Evolutionary conservation across 108 stramenopile species (phyloP).

Genomic region (Cyclostephanos invisitatus): DNA sequence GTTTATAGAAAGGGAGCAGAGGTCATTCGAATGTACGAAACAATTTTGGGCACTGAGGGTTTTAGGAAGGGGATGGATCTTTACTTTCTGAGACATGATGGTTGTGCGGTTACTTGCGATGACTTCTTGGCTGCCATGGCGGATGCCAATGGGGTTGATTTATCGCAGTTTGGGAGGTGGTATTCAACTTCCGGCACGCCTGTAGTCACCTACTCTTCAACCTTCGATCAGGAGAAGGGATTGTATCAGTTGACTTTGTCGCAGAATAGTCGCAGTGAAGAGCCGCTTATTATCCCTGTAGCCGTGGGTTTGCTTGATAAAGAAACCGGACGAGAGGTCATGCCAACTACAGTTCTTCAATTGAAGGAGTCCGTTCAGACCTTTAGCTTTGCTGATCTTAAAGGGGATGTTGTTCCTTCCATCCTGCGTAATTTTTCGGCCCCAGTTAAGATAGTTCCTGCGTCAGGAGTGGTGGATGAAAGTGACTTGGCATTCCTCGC

Average conservation of each 20-base stretch:
- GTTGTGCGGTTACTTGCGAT: slow-evolving; percentile 78
- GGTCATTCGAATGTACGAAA: slow-evolving; percentile 79
- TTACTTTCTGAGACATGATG: slow-evolving; percentile 77
- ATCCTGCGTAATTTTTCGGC: slow-evolving; percentile 72
- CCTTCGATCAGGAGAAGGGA: slow-evolving; percentile 40
- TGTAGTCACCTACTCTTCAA: slow-evolving; percentile 37
- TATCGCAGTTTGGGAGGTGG: slow-evolving; percentile 64
- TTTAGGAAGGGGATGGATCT: slow-evolving; percentile 60
- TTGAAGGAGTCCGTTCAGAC: slow-evolving; percentile 60
- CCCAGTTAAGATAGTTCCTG: slow-evolving; percentile 63
- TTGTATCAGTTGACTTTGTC: slow-evolving; percentile 51
- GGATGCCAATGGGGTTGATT: slow-evolving; percentile 60
- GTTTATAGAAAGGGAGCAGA: slow-evolving; percentile 75
- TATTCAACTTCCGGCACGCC: slow-evolving; percentile 80
- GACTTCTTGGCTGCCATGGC: slow-evolving; percentile 80
- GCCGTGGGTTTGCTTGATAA: slow-evolving; percentile 60
- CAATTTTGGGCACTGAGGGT: slow-evolving; percentile 62
- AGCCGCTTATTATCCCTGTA: slow-evolving; percentile 74
- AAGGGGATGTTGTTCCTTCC: slow-evolving; percentile 56
- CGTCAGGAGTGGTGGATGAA: slow-evolving; percentile 57
- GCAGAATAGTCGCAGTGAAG: slow-evolving; percentile 49
- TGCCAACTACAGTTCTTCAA: slow-evolving; percentile 52
- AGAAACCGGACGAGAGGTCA: slow-evolving; percentile 46
- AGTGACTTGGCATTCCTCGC: slow-evolving; percentile 78
- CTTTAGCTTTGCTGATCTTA: slow-evolving; percentile 53